phyloP scores from a whole-genome alignment of 2,329 filamentous ascomycete genomes.

The Remersonia thermophila region DNA sequence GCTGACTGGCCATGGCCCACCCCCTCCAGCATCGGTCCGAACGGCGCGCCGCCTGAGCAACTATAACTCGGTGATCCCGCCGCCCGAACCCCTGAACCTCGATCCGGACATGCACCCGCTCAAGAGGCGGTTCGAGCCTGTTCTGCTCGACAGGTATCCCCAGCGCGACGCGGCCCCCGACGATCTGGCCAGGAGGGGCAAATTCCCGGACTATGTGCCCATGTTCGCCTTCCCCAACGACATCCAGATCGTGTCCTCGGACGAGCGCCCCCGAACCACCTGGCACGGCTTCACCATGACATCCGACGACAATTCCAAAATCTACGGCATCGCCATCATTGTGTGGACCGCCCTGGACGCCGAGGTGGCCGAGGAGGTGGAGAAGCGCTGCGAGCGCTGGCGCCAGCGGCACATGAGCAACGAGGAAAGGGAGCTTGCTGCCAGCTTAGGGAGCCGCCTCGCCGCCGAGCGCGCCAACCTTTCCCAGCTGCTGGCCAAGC shows the following conservation, averaged over 20 bases:
- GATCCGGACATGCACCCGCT: conserved; percentile 93
- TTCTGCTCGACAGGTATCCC: conserved; percentile 89
- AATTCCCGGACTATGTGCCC: conserved; percentile 92
- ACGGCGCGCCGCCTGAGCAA: conserved; percentile 86
- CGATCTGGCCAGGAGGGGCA: conserved; percentile 66
- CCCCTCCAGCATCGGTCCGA: conserved; percentile 44
- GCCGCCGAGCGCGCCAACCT: conserved; percentile 80
- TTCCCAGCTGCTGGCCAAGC: conserved; percentile 71
- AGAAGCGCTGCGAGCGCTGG: conserved; percentile 73
- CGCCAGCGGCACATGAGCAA: conserved; percentile 78
- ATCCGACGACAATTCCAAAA: conserved; percentile 75
- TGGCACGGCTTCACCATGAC: conserved; percentile 99
- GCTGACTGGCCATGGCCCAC: conserved; percentile 7
- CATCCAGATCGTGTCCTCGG: conserved; percentile 89
- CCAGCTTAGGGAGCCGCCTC: conserved; percentile 78
- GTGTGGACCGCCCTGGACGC: conserved; percentile 83
- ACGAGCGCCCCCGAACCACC: conserved; percentile 85
- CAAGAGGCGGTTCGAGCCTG: conserved; percentile 86
- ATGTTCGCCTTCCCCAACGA: conserved; percentile 99
- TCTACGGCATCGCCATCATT: conserved; percentile 84
- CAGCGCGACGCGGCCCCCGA: conserved; percentile 72
- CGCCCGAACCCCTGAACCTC: conserved; percentile 77
- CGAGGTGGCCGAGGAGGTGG: conserved; percentile 70
- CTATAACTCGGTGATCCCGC: conserved; percentile 95
- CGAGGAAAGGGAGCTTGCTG: conserved; percentile 82